Conservation (phyloP, 805 yeast genomes). For the Dipodascus albidus region DNA sequence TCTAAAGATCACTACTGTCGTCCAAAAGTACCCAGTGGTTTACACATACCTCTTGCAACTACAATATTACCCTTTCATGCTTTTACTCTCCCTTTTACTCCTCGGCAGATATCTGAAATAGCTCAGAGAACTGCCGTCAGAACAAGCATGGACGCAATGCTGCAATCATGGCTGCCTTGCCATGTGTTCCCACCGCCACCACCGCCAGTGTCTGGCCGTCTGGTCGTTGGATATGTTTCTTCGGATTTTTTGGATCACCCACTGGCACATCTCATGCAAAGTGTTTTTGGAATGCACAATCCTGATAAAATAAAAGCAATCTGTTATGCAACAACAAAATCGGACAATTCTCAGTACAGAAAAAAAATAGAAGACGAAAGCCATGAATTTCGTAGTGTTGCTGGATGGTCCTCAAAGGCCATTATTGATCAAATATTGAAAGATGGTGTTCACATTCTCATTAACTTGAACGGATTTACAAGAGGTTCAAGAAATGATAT, state of each 20-base stretch:
- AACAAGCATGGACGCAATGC: constrained; percentile 15
- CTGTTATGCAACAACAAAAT: constrained; percentile 22
- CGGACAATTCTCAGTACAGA: constrained; percentile 21
- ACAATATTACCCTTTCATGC: constrained; percentile 25
- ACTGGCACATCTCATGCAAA: constrained; percentile 25
- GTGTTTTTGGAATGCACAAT: constrained; percentile 24
- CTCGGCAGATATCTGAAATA: constrained; percentile 17
- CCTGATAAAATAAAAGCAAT: constrained; percentile 13
- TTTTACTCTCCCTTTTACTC: constrained; percentile 21
- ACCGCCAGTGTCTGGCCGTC: constrained; percentile 15
- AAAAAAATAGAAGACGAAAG: constrained; percentile 18
- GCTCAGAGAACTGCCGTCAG: constrained; percentile 19
- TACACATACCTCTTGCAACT: constrained; percentile 21
- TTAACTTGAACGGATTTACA: constrained; percentile 25
- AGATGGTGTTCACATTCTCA: constrained; percentile 24
- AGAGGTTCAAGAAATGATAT: constrained; percentile 26
- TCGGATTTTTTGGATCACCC: constrained; percentile 26
- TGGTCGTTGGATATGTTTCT: constrained; percentile 24
- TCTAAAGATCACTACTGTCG: constrained; percentile 7
- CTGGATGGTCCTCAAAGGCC: constrained; percentile 16
- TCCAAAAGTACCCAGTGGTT: constrained; percentile 17
- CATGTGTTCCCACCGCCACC: constrained; percentile 23
- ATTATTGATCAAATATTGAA: constrained; percentile 17
- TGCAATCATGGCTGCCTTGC: constrained; percentile 20
- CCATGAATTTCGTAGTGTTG: constrained; percentile 18